A percentile compares a stretch with the other conserved stretches of the same genome.
phyloP scores from a whole-genome alignment of 148 eudicot species.

The Heliosperma pusillum region DNA sequence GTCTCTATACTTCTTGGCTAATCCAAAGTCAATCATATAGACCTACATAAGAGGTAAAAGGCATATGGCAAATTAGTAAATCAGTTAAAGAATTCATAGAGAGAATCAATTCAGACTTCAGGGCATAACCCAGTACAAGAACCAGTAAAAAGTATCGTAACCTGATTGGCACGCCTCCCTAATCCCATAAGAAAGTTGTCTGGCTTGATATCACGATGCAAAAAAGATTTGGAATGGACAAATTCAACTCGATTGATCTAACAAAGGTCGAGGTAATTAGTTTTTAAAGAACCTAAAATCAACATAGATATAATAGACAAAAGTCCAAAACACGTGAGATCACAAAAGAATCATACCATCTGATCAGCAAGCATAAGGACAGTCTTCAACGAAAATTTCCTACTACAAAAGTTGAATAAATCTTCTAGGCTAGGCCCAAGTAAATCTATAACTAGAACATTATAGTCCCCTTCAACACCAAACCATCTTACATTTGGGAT shows the following conservation, averaged over 20 bases:
- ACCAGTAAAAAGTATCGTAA: constrained; percentile 12
- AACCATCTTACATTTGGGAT: constrained; percentile 87
- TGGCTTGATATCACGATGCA: constrained; percentile 97
- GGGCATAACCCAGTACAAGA: background rate
- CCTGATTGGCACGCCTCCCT: constrained; percentile 99
- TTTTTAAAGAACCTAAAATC: background rate
- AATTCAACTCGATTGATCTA: constrained; percentile 95
- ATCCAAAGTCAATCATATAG: constrained; percentile 92
- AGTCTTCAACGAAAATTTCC: constrained; percentile 90
- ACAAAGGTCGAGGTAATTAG: constrained; percentile 13
- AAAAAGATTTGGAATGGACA: constrained; percentile 87
- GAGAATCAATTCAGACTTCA: background rate
- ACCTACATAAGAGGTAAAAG: constrained; percentile 47
- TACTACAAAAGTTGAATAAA: constrained; percentile 88
- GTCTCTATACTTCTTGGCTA: constrained; percentile 96
- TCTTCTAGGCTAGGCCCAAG: constrained; percentile 97
- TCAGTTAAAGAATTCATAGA: background rate
- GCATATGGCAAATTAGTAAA: constrained; percentile 15
- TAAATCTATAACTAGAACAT: constrained; percentile 92
- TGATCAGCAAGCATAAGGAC: constrained; percentile 99
- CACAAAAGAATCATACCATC: constrained; percentile 48
- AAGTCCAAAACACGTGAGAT: background rate
- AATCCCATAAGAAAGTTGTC: constrained; percentile 99
- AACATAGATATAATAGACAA: background rate
- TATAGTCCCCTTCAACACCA: constrained; percentile 98